Evolutionary conservation across 2,329 filamentous ascomycete genomes (phyloP), one percentile per base, ranked within the genome.

Genomic region (Clathrospora elynae): DNA sequence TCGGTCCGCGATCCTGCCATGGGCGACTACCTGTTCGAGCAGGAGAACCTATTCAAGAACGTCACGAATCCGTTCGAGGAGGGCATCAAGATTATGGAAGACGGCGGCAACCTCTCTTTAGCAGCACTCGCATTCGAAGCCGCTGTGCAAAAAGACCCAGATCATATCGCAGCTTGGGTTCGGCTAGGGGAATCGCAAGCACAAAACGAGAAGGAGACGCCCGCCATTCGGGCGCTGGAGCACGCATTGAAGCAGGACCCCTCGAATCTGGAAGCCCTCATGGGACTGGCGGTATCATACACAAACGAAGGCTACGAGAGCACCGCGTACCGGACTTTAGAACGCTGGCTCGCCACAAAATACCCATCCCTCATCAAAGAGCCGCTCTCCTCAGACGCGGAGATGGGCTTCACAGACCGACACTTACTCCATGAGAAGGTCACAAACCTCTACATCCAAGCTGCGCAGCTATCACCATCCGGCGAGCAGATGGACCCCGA

Each of bases 271-370:
- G 83, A 88, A 46, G 92, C 91, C 1, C 79, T 99, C 31, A 97
- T 99, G 92, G 91, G 90, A 1, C 77, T 99, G 37, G 90, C 92
- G 10, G 92, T 99, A 13, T 95, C 89, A 4, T 99, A 99, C 72
- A 99, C 93, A 33, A 99, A 99, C 73, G 93, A 99, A 74, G 93
- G 92, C 51, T 99, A 97, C 73, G 93, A 99, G 72, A 92, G 88
- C 65, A 95, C 91, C 13, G 92, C 93, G 33, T 99, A 97, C 77
- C 85, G 92, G 40, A 97, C 92, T 7, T 80, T 99, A 10, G 93
- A 99, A 74, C 88, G 92, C 54, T 99, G 93, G 93, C 80, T 99
- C 19, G 89, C 90, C n/a, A 83, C 88, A 62, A 95, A 95, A 72
- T 99, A 99, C 72, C 91, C 93, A 5, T 78, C 83, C 23, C 83